Evolutionary conservation across 768 basidiomycete species (phyloP), one percentile per base, ranked within the genome.

Genomic region (Termitomyces titanicus): DNA sequence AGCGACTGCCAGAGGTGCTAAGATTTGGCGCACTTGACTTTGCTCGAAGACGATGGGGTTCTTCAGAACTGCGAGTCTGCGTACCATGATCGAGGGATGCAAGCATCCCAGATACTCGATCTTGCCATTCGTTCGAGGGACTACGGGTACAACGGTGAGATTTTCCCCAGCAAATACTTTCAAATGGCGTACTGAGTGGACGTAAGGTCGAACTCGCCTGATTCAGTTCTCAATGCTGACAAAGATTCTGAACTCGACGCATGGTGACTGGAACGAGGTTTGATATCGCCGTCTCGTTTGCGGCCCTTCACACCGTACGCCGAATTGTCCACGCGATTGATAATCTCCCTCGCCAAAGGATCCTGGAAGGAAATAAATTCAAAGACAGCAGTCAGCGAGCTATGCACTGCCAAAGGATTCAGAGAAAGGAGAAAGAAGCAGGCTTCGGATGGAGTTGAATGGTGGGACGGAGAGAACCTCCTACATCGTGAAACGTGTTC

Each of bases 101-200:
- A 37, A 78, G 70, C 71, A 77, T 77, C 24, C 69, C 61, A 4
- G 72, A 70, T 3, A 92, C 84, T 43, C 75, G 74, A 62, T 89
- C 88, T 68, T 92, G 91, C 90, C 90, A 92, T 69, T 92, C 89
- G 59, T 84, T 85, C 22, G 88, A 87, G 17, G 89, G 89, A 60
- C 88, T 91, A 55, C 13, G 18, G 11, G 24, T 37, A 54, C 8
- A n/a, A 43, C 18, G 20, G n/a, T 53, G n/a, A 57, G 40, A 34
- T 55, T n/a, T 42, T 38, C 25, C 31, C 10, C 4, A 11, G 40
- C 29, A 27, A 38, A 27, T 20, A 49, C 11, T 24, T 38, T 11
- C 31, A 13, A 20, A 47, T 24, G 6, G 74, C 85, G 57, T 66
- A 88, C 88, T 89, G 88, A 1, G 82, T 84, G 12, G 85, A 78